These are phyloP conservation scores for Herpetomonas samuelpessoai DNA, from an alignment of 208 protist genomes.

Conservation along the genomic window DNA sequence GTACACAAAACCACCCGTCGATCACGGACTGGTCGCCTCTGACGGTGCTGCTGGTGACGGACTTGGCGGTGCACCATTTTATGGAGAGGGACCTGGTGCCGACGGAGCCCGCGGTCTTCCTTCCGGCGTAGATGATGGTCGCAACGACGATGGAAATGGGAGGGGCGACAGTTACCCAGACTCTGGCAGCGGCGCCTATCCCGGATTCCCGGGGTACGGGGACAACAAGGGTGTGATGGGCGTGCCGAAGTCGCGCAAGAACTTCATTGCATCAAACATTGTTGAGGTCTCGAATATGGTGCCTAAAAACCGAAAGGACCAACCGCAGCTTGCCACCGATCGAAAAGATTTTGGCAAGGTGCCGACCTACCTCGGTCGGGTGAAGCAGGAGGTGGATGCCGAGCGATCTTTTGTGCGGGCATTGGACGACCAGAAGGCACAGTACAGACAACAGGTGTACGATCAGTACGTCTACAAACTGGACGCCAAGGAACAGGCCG, in stretches of 20 bases:
- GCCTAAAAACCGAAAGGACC: conserved; percentile 62
- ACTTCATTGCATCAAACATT: conserved; percentile 87
- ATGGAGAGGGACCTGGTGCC: no score
- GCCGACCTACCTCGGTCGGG: conserved; percentile 81
- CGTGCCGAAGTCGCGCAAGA: conserved; percentile 3
- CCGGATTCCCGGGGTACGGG: background rate
- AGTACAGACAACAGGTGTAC: conserved; percentile 33
- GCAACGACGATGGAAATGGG: conserved; percentile 8
- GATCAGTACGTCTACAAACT: conserved; percentile 74
- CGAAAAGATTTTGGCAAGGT: conserved; percentile 80
- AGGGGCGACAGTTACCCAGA: background rate
- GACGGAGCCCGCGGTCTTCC: no score
- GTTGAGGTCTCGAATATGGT: conserved; percentile 91
- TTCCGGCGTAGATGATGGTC: background rate
- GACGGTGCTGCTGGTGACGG: conserved; percentile 13
- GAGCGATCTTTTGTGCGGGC: conserved; percentile 81
- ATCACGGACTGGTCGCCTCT: conserved; percentile 9
- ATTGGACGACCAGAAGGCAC: conserved; percentile 46
- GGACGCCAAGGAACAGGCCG: conserved; percentile 63
- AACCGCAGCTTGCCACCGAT: conserved; percentile 57
- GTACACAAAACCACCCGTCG: conserved; percentile 56
- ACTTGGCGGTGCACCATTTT: background rate
- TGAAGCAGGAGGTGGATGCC: conserved; percentile 84
- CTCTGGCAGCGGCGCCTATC: background rate
- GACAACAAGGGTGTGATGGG: background rate